Evolutionary conservation across 257 asterid genomes (phyloP), one percentile per base, ranked within the genome.

Genomic region (Osmanthus fragrans): DNA sequence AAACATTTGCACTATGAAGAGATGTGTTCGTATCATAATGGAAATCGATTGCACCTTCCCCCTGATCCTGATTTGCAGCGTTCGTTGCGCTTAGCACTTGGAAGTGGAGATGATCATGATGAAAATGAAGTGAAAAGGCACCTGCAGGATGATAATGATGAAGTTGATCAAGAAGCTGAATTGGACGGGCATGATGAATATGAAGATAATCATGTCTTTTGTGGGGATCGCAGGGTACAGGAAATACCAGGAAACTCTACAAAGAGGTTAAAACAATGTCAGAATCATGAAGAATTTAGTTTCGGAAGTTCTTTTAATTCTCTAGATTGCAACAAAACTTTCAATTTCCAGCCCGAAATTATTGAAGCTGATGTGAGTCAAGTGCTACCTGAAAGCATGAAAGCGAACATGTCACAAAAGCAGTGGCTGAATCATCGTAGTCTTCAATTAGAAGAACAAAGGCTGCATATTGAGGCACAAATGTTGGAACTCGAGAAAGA

Each of bases 1-100:
- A 93, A 93, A 87, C 96, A 93, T 83, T 80, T 93, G 85, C 94
- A 90, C 64, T 93, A 91, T 27, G 98, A 93, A 76, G 98, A 93
- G 81, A 93, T 93, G 98, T 91, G 98, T 72, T 93, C 98, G 16
- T 91, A 91, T 80, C 96, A 89, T 77, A 93, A 93, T 32, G 89
- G 90, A 65, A 93, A 93, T 79, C 84, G 96, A 8, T 76, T 93
- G 78, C 94, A 91, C 78, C 85, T 93, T 64, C 98, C 98, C 0
- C 88, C 90, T 0, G 97, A 93, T 72, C 96, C 88, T 2, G 94
- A 91, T 30, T 67, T 93, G 86, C 97, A 91, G 81, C 92, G 76
- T 1, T 90, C 97, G 0, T 68, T 93, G 83, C 86, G 85, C 4
- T 75, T 92, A 83, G 96, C 97, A 68, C 93, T 92, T 32, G 79